Evolutionary conservation across 2,329 filamentous ascomycete genomes (phyloP), one percentile per base, ranked within the genome.

Genomic region (Xylariaceae sp.): DNA sequence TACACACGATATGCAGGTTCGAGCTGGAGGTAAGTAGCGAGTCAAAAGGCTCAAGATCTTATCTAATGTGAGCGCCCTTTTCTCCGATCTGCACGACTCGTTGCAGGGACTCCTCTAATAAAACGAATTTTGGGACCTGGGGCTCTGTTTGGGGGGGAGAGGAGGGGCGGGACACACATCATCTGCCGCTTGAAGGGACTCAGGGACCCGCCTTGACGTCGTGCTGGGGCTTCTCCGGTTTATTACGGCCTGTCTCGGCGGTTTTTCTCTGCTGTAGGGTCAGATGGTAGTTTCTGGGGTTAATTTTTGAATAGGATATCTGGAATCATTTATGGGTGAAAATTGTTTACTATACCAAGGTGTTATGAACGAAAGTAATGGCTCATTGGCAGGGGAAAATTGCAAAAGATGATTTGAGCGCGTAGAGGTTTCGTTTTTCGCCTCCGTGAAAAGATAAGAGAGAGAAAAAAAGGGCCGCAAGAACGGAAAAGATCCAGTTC

Each of bases 211-310:
- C 28, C 33, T 41, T 44, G 46, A 46, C 33, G 16, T 33, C 16
- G 14, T 16, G 23, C 26, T 31, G n/a, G n/a, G n/a, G n/a, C 16
- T 28, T 31, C 29, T 29, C 44, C 44, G 45, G 47, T 26, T 41
- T 41, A n/a, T 41, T 29, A 40, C 14, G 46, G 46, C 26, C 53
- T 52, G 53, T 56, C 53, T 56, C 47, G 53, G 53, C 53, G 47
- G 14, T 41, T 45, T 40, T 45, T 31, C 14, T 23, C 31, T 29
- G 28, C n/a, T 28, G 11, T 28, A 23, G 49, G 12, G 4, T 12
- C n/a, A 28, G 45, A 39, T 16, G 23, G 11, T 24, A 49, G 29
- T 34, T 41, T 28, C 29, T 33, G 44, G 21, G 44, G 7, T 23
- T 24, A 29, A 24, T 16, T 33, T 44, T 47, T 37, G 33, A 53